Conservation (phyloP, 768 basidiomycete species). For the Lyophyllum decastes region DNA sequence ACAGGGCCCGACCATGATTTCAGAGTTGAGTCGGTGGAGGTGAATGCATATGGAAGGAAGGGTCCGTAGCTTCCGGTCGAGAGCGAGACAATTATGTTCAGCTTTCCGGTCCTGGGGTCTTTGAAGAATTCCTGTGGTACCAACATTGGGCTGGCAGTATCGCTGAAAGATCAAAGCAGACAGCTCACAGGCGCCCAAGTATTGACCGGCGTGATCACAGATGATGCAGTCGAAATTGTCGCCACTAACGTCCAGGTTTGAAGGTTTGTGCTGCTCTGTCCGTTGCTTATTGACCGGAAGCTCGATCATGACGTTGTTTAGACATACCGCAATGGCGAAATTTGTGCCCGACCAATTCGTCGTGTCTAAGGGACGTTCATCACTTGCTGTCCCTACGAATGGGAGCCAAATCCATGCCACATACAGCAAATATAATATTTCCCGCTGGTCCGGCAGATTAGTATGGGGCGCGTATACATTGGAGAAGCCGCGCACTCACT, state of each 20-base stretch:
- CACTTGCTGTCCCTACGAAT: neutral
- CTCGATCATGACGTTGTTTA: neutral
- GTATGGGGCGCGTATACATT: neutral
- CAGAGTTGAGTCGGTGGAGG: constrained; percentile 29
- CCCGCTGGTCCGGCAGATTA: constrained; percentile 20
- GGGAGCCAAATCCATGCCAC: constrained; percentile 1
- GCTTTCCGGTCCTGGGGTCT: constrained; percentile 31
- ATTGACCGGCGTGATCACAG: constrained; percentile 29
- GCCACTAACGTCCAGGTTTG: constrained; percentile 28
- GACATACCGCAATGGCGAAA: constrained; percentile 33
- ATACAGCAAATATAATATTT: constrained; percentile 35
- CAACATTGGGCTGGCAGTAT: neutral
- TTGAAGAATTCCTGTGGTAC: constrained; percentile 34
- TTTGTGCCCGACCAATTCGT: constrained; percentile 35
- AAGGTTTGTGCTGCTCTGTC: constrained; percentile 31
- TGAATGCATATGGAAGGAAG: constrained; percentile 35
- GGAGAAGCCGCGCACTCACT: constrained; percentile 21
- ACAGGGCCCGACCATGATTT: constrained; percentile 31
- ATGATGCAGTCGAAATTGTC: constrained; percentile 29
- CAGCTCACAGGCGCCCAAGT: constrained; percentile 34
- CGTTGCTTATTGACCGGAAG: neutral
- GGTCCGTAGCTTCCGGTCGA: constrained; percentile 38
- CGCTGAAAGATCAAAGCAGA: neutral
- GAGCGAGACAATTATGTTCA: constrained; percentile 34
- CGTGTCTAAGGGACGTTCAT: constrained; percentile 23